phyloP scores from a whole-genome alignment of 192 early-diverging fungal species.

The Coemansia sp. region DNA sequence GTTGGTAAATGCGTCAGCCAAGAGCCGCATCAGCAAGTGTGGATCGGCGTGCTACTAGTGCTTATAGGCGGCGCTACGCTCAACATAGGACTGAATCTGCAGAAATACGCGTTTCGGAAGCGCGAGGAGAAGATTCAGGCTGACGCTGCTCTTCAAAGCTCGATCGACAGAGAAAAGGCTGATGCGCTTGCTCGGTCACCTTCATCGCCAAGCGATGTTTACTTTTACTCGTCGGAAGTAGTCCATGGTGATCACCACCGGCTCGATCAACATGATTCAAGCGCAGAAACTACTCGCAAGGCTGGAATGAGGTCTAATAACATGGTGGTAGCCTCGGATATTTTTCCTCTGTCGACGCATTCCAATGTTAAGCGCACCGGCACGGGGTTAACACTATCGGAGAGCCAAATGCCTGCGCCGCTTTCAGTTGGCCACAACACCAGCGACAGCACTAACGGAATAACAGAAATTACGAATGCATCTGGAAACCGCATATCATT shows the following conservation, averaged over 20 bases:
- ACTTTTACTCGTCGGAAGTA: constrained; percentile 18
- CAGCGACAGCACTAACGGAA: neutral
- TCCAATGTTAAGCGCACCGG: neutral
- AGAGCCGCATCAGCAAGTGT: constrained; percentile 57
- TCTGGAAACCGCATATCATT: neutral
- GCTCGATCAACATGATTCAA: neutral
- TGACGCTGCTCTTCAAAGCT: neutral
- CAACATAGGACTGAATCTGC: constrained; percentile 79
- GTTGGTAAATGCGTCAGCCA: constrained; percentile 52
- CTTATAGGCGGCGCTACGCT: constrained; percentile 65
- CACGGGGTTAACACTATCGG: neutral
- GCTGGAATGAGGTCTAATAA: neutral
- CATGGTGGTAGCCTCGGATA: neutral
- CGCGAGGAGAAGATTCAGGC: constrained; percentile 55
- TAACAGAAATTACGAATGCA: neutral
- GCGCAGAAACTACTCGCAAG: neutral
- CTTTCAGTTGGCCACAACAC: neutral
- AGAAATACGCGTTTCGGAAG: constrained; percentile 75
- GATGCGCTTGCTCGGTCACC: constrained; percentile 9
- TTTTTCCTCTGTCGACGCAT: neutral
- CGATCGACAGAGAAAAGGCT: neutral
- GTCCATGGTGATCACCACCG: neutral
- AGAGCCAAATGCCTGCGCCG: neutral
- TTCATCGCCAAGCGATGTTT: constrained; percentile 5
- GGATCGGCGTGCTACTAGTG: constrained; percentile 75